phyloP scores from a whole-genome alignment of 192 early-diverging fungal species.

The Phycomyces blakesleeanus region DNA sequence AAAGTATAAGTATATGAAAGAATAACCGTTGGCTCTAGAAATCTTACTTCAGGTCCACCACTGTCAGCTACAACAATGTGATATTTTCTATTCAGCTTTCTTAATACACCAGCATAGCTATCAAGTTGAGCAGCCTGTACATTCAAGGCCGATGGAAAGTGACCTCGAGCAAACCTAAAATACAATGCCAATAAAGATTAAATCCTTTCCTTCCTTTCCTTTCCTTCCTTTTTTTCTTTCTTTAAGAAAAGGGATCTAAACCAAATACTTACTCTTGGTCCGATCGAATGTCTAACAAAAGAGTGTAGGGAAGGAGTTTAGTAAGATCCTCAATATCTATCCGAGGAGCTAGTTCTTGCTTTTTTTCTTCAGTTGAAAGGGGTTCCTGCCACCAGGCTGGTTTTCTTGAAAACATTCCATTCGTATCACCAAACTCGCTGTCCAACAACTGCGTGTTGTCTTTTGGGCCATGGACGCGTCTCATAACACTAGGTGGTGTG shows the following conservation, averaged over 20 bases:
- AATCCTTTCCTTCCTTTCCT: neutral
- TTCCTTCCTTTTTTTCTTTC: neutral
- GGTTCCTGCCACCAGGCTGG: constrained; percentile 50
- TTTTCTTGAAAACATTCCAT: neutral
- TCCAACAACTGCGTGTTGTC: neutral
- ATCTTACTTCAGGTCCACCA: constrained; percentile 50
- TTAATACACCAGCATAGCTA: constrained; percentile 37
- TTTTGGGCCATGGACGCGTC: constrained; percentile 28
- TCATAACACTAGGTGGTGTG: constrained; percentile 61
- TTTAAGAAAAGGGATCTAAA: too few relatives aligned
- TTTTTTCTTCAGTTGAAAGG: constrained; percentile 41
- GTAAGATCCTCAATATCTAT: constrained; percentile 50
- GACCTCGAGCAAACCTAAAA: constrained; percentile 47
- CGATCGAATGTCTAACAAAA: constrained; percentile 56
- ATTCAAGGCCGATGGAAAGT: constrained; percentile 53
- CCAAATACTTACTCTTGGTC: constrained; percentile 45
- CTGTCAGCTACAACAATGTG: constrained; percentile 46
- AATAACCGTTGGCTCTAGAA: neutral
- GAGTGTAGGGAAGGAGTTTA: constrained; percentile 38
- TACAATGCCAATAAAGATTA: neutral
- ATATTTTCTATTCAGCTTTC: constrained; percentile 51
- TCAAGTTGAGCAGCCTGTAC: constrained; percentile 42
- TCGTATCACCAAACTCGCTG: neutral
- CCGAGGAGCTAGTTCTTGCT: constrained; percentile 51
- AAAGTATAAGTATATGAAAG: too few relatives aligned